phyloP scores from a whole-genome alignment of 164 flowering plant species.

The Macadamia tetraphylla region DNA sequence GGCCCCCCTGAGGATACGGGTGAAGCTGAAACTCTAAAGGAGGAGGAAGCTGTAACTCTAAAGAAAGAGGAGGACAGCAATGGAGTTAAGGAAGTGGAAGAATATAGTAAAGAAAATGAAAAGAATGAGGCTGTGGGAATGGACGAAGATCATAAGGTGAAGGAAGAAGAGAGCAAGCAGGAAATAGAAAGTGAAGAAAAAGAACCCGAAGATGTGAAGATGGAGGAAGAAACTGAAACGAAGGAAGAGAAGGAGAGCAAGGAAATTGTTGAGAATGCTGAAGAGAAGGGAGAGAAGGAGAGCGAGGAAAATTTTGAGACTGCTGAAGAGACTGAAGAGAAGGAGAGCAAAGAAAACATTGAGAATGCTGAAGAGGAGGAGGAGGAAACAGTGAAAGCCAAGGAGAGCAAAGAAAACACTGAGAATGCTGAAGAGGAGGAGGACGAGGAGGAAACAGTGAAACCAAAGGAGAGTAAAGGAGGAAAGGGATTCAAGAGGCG shows the following conservation, averaged over 20 bases:
- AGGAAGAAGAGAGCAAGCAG: conserved; percentile 2
- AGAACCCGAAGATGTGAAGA: neutral
- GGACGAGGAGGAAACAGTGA: neutral
- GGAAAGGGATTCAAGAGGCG: conserved; percentile 14
- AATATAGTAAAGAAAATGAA: conserved; percentile 5
- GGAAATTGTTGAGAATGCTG: neutral
- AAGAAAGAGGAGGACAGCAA: neutral
- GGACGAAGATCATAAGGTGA: neutral
- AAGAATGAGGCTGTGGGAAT: conserved; percentile 1
- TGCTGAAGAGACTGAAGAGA: no score
- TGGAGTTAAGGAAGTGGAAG: neutral
- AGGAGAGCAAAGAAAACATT: no score
- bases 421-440: neutral
- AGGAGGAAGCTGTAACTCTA: conserved; percentile 4
- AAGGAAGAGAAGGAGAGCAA: neutral
- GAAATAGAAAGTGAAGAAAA: neutral
- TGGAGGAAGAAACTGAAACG: conserved; percentile 5
- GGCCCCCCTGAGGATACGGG: conserved; percentile 1
- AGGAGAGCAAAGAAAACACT: no score
- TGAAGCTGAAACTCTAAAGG: neutral
- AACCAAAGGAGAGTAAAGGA: neutral
- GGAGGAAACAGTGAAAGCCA: neutral
- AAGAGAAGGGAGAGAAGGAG: neutral
- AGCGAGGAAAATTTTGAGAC: neutral
- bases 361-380: neutral